Evolutionary conservation across 495 filamentous ascomycete genomes (phyloP), one percentile per base, ranked within the genome.

Genomic region (Aspergillus campestris): DNA sequence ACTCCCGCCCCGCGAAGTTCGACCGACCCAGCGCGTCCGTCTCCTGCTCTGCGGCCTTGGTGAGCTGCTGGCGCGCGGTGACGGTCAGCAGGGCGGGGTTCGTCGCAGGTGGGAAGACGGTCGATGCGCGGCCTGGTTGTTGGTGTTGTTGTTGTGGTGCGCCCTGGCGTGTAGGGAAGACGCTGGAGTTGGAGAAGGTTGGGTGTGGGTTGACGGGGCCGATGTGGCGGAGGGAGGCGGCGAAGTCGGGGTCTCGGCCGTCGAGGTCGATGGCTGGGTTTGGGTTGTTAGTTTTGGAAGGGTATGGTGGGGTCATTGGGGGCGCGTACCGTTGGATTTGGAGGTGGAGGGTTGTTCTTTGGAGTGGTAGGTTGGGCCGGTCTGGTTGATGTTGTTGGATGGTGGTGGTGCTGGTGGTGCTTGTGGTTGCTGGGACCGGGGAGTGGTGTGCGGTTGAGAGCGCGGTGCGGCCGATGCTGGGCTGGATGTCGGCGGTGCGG

Each of bases 171-270:
- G 48, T 42, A 41, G 56, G 49, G 55, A 75, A 72, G 42, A 69
- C 73, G 45, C 76, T 80, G 30, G 74, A 70, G 51, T 70, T 64
- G 7, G 82, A 81, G 51, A 72, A 58, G 29, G 75, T 79, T 8
- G 80, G 79, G 44, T 66, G 66, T 12, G 82, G 80, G 40, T 73
- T 70, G 13, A 86, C 82, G 44, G 83, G 74, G 44, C 83, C 83
- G 50, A 87, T 70, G 34, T 64, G 61, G 55, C 74, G 75, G 45
- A 85, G 75, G 40, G 77, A 79, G 51, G 70, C 71, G 40, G 75
- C 77, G 61, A 80, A 83, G 59, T 76, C 64, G 3, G 81, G 80
- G 52, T 84, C 80, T n/a, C 70, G 72, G 48, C 74, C 77, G 53
- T 85, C 83, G 47, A 80, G 66, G 55, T 82, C 74, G 47, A 84